Evolutionary conservation across 257 asterid species (phyloP), one percentile per base, ranked within the genome.

Genomic region (Ophiorrhiza pumila): DNA sequence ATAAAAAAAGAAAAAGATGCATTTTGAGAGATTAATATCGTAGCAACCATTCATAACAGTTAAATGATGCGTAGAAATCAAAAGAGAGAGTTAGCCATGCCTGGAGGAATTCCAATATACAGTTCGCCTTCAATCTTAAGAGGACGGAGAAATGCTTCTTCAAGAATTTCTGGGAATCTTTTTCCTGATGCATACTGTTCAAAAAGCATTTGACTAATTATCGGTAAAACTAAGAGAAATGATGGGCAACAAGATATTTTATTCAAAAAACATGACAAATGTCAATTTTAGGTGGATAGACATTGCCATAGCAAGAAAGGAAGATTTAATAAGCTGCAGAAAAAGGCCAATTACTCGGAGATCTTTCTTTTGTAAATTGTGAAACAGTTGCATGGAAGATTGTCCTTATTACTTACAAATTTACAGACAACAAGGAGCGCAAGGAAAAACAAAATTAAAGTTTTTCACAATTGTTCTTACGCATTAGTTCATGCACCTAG

Each of bases 51-150:
- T 27, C 31, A 18, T 20, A 5, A 12, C 27, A 22, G 10, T 15
- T 20, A 13, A 27, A 9, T 27, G 7, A 57, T 18, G 2, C 7
- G 14, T 8, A 72, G 39, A 73, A 37, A 74, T 66, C 49, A 58
- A 22, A 47, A 52, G 25, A 34, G 58, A 72, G 55, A 52, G 52
- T 41, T 63, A 58, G 52, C 11, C 87, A 75, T 88, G 76, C 98
- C 99, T 88, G 99, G 99, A 80, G 99, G 99, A 72, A 90, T 88
- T 81, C 99, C 99, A 72, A 94, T 83, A 86, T 94, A 94, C 56
- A 94, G 86, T 85, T 94, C 99, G 80, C 97, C 97, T 59, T 84
- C 85, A 68, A 94, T 71, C 47, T 86, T 84, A 60, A 94, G 92
- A 60, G 97, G 99, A 57, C 53, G 94, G 78, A 94, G 42, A 58